Conservation (phyloP, 2,329 filamentous ascomycete genomes). For the Shiraia sp. region DNA sequence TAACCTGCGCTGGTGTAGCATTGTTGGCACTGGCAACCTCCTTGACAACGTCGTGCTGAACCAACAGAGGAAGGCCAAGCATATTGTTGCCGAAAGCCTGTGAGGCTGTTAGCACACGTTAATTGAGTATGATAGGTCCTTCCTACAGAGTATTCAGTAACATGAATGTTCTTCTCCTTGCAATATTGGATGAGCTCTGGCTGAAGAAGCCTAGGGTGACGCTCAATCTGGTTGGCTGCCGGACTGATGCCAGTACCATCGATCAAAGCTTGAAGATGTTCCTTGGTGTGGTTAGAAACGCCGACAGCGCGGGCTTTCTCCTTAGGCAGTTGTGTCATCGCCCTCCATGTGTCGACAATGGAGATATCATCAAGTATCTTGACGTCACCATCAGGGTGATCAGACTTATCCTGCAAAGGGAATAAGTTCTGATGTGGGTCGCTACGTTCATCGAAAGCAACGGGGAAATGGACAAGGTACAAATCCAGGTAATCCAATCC, state of each 20-base stretch:
- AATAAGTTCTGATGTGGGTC: slow-evolving; percentile 36
- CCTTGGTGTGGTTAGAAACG: slow-evolving; percentile 37
- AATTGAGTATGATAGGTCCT: slow-evolving; percentile 59
- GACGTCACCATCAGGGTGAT: slow-evolving; percentile 14
- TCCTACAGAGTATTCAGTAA: slow-evolving; percentile 35
- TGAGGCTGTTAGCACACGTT: slow-evolving; percentile 60
- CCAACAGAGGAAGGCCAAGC: slow-evolving; percentile 53
- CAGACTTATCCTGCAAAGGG: slow-evolving; percentile 19
- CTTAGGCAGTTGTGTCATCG: slow-evolving; percentile 47
- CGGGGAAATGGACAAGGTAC: slow-evolving; percentile 74
- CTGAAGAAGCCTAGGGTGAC: slow-evolving; percentile 33
- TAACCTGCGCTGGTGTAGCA: slow-evolving; percentile 73
- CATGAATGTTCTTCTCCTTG: slow-evolving; percentile 37
- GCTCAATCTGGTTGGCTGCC: slow-evolving; percentile 38
- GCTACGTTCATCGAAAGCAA: slow-evolving; percentile 56
- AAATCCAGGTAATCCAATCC: slow-evolving; percentile 86
- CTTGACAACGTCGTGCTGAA: slow-evolving; percentile 63
- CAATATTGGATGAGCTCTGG: slow-evolving; percentile 33
- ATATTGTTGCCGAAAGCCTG: slow-evolving; percentile 60
- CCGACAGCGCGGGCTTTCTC: slow-evolving; percentile 35
- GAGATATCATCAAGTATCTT: slow-evolving; percentile 62
- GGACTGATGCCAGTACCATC: slow-evolving; percentile 42
- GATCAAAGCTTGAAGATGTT: slow-evolving; percentile 58
- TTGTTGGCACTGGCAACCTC: slow-evolving; percentile 65
- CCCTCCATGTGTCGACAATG: slow-evolving; percentile 39